These are phyloP conservation scores for Calophaca sinica DNA, from an alignment of 306 rosid genomes.

Conservation along the genomic window DNA sequence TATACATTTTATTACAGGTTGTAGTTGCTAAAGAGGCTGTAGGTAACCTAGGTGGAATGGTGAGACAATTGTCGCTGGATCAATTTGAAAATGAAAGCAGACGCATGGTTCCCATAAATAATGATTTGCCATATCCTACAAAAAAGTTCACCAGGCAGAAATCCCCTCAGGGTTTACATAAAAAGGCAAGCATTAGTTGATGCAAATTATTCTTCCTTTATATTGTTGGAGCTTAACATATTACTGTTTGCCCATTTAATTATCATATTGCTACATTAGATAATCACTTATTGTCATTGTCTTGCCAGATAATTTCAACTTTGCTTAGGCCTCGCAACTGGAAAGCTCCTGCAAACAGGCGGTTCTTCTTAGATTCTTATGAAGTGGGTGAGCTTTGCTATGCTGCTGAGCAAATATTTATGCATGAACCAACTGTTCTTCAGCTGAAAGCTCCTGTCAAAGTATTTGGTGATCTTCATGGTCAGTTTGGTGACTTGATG, in stretches of 20 bases:
- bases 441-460: slow-evolving; percentile 97
- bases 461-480: slow-evolving; percentile 99
- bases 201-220: slow-evolving; percentile 17
- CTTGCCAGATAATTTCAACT: slow-evolving; percentile 78
- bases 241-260: slow-evolving; percentile 19
- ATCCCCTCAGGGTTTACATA: slow-evolving; percentile 97
- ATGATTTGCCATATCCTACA: slow-evolving; percentile 73
- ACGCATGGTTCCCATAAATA: slow-evolving; percentile 91
- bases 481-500: slow-evolving; percentile 99
- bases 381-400: slow-evolving; percentile 99
- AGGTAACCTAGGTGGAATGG: slow-evolving; percentile 99
- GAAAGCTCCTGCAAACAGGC: slow-evolving; percentile 93
- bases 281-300: slow-evolving; percentile 36
- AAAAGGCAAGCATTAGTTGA: slow-evolving; percentile 71
- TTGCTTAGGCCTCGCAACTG: slow-evolving; percentile 96
- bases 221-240: slow-evolving; percentile 15
- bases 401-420: slow-evolving; percentile 98
- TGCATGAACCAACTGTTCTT: slow-evolving; percentile 97
- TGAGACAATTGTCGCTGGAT: slow-evolving; percentile 95
- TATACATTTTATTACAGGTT: slow-evolving; percentile 67
- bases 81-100: slow-evolving; percentile 99
- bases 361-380: slow-evolving; percentile 96
- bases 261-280: slow-evolving; percentile 32
- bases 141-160: slow-evolving; percentile 91
- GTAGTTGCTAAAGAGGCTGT: slow-evolving; percentile 98